Evolutionary conservation across 192 early-diverging fungal species (phyloP).

Genomic region (Entomortierella parvispora): DNA sequence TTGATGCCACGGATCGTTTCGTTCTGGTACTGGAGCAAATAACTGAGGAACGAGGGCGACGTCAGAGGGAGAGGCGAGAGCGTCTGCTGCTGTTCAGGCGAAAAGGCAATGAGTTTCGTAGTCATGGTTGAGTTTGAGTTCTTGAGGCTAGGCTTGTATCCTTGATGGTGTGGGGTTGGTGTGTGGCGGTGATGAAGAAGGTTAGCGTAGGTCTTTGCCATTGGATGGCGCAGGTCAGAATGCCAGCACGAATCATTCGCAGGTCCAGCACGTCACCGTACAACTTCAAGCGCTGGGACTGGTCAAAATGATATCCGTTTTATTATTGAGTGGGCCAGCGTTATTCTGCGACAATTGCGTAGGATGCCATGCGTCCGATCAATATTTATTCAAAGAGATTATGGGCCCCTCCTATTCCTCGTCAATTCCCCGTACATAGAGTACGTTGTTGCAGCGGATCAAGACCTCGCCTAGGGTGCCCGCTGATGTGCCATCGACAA

Average conservation of each 20-base stretch:
- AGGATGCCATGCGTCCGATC: conserved; percentile 1
- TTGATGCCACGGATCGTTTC: conserved; percentile 48
- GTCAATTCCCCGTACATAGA: conserved; percentile 80
- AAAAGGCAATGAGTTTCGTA: conserved; percentile 48
- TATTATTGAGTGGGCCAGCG: not conserved
- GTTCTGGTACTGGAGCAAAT: conserved; percentile 47
- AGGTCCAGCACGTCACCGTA: not conserved
- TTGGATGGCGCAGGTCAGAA: not conserved
- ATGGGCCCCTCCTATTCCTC: conserved; percentile 46
- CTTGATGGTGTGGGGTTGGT: not conserved
- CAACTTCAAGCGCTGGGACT: too few relatives aligned
- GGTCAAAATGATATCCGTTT: not conserved
- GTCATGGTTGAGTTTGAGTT: conserved; percentile 11
- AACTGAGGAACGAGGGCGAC: conserved; percentile 43
- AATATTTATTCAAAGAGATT: conserved; percentile 3
- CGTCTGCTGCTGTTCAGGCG: conserved; percentile 38
- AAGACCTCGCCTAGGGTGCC: conserved; percentile 93
- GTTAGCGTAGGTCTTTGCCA: not conserved
- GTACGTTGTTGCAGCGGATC: conserved; percentile 90
- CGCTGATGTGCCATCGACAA: conserved; percentile 88
- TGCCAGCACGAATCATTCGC: not conserved
- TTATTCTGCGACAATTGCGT: not conserved
- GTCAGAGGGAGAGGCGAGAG: conserved; percentile 28
- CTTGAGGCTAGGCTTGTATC: not conserved
- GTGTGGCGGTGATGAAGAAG: conserved; percentile 1